phyloP scores from a whole-genome alignment of 768 basidiomycete genomes.

The Termitomyces sp. region DNA sequence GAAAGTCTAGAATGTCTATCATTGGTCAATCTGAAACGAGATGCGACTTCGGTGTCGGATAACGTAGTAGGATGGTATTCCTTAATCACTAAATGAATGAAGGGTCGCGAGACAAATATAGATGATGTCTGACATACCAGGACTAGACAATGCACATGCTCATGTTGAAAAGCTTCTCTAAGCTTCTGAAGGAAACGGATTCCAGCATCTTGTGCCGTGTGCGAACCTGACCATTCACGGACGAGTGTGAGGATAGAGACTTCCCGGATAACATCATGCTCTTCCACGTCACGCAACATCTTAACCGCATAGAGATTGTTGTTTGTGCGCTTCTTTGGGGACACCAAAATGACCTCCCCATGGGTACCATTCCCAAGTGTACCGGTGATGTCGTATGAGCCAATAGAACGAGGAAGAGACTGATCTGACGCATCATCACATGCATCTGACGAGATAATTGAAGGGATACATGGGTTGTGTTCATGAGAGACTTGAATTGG shows the following conservation, averaged over 20 bases:
- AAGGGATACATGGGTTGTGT: background rate
- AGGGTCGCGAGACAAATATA: background rate
- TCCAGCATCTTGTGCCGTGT: background rate
- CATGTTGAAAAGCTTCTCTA: constrained; percentile 16
- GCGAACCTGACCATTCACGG: constrained; percentile 4
- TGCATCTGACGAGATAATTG: background rate
- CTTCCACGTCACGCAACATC: constrained; percentile 10
- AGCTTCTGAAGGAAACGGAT: constrained; percentile 19
- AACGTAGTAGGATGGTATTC: constrained; percentile 27
- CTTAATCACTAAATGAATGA: constrained; percentile 8
- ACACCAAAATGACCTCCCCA: constrained; percentile 19
- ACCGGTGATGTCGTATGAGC: constrained; percentile 12
- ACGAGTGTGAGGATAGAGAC: constrained; percentile 16
- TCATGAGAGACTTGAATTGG: background rate
- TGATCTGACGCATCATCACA: background rate
- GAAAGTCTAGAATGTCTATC: constrained; percentile 1
- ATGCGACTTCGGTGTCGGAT: constrained; percentile 21
- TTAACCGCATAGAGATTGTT: constrained; percentile 18
- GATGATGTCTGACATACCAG: constrained; percentile 13
- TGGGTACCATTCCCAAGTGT: constrained; percentile 19
- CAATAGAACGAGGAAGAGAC: background rate
- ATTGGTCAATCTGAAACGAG: constrained; percentile 15
- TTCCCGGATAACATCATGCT: constrained; percentile 13
- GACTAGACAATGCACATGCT: constrained; percentile 16
- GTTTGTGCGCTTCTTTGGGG: constrained; percentile 2